Evolutionary conservation across 2,329 filamentous ascomycete genomes (phyloP).

Genomic region (Chaetomium globosum): DNA sequence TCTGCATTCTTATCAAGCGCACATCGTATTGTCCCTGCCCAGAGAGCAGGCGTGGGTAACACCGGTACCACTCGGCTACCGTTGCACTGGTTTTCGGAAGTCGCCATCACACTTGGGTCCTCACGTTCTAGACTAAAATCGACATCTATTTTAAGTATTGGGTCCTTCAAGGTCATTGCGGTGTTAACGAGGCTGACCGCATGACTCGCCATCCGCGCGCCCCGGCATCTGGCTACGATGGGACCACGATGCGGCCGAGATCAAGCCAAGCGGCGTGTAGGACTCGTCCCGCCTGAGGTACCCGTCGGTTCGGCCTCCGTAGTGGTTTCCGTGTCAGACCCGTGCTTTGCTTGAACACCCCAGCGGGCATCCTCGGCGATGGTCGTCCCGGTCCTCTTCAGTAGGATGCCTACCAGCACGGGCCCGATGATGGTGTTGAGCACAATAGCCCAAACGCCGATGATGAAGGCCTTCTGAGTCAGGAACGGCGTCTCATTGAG

Average conservation of each 20-base stretch:
- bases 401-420: conserved; percentile 51
- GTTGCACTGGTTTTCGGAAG: background rate
- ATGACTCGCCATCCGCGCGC: conserved; percentile 3
- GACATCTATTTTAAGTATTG: conserved; percentile 8
- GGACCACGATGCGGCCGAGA: background rate
- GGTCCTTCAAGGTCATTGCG: background rate
- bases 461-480: conserved; percentile 45
- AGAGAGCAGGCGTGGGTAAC: background rate
- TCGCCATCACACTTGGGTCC: background rate
- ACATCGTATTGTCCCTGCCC: background rate
- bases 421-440: conserved; percentile 59
- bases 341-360: conserved; percentile 30
- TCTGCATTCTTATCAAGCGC: background rate
- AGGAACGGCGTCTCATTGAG: conserved; percentile 36
- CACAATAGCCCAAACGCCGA: conserved; percentile 59
- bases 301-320: background rate
- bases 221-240: background rate
- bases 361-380: conserved; percentile 31
- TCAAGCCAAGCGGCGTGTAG: conserved; percentile 6
- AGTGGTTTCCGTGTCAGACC: conserved; percentile 3
- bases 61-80: background rate
- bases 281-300: conserved; percentile 19
- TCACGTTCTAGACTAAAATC: background rate
- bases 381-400: conserved; percentile 36
- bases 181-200: background rate